Evolutionary conservation across 2,329 filamentous ascomycete genomes (phyloP), one percentile per base, ranked within the genome.

Genomic region (Mycosphaerella sp.): DNA sequence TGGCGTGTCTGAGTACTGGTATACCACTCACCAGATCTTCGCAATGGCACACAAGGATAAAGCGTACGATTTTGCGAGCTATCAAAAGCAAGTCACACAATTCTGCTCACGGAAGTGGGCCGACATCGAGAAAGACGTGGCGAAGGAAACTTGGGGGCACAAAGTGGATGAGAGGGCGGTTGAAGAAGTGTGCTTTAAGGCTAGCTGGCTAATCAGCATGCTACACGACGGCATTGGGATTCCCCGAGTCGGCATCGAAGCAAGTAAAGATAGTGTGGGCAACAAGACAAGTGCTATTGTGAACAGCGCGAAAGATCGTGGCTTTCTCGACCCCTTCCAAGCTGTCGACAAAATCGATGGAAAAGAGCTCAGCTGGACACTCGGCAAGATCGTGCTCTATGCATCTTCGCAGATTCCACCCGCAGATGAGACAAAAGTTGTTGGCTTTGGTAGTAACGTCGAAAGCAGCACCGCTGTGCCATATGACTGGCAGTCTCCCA

Each of bases 1-100:
- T 25, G 93, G 93, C 9, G 91, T 98, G 3, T 97, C 91, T 1
- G 93, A 98, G 66, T 98, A 95, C 70, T 98, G 93, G 91, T 93
- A 98, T 68, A 95, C 91, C 0, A 98, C 93, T 0, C 93, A 98
- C 62, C 89, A 93, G 49, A 85, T 97, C 1, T 97, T 98, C 59
- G 80, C 85, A 53, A 80, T 81, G 74, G 82, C 82, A 3, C 82
- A 87, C 57, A 85, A 87, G 59, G 79, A 83, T 60, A 85, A 87
- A 59, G 82, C 87, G 0, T 98, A 97, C 68, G 89, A 97, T 64
- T 87, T 95, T 60, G 80, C 84, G 55, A 89, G 86, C 0, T 98
- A 97, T 62, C 90, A 97, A 65, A 77, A 85, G 56, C 82, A 85
- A 32, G 93, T 97, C 4, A 79, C 84, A 54, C 80, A 87, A 6